A percentile compares a stretch with the other conserved stretches of the same genome.
These are phyloP conservation scores for Leccinum subatratum DNA, from an alignment of 1,284 basidiomycete species.

Conservation along the genomic window DNA sequence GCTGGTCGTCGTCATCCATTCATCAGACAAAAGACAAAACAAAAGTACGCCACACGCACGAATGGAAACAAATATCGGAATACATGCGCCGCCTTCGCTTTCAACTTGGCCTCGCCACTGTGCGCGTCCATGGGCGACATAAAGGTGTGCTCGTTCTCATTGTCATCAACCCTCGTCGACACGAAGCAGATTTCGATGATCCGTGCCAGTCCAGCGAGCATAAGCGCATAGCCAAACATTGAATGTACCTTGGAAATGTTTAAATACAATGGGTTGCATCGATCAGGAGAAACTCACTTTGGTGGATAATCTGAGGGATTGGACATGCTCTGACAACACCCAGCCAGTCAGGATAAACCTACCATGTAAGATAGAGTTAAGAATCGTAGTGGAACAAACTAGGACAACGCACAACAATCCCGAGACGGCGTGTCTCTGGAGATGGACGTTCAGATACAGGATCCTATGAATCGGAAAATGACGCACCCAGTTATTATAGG, in stretches of 20 bases:
- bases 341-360: slow-evolving; percentile 89
- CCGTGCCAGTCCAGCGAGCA: slow-evolving; percentile 78
- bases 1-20: slow-evolving; percentile 35
- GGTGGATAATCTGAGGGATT: slow-evolving; percentile 79
- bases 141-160: slow-evolving; percentile 62
- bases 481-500: slow-evolving; percentile 70
- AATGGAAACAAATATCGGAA: slow-evolving; percentile 86
- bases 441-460: slow-evolving; percentile 1
- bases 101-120: slow-evolving; percentile 16
- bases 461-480: neutral
- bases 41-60: slow-evolving; percentile 44
- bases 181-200: slow-evolving; percentile 87
- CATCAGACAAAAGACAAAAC: neutral
- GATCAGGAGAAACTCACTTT: slow-evolving; percentile 43
- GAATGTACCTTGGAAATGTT: slow-evolving; percentile 61
- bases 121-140: slow-evolving; percentile 28
- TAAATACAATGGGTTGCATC: slow-evolving; percentile 6
- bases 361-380: neutral
- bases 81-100: slow-evolving; percentile 45
- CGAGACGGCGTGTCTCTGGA: slow-evolving; percentile 74
- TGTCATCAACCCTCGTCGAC: slow-evolving; percentile 35
- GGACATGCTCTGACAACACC: slow-evolving; percentile 90
- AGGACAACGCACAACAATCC: slow-evolving; percentile 64
- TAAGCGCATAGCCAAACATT: slow-evolving; percentile 83
- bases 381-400: neutral